phyloP scores from a whole-genome alignment of 176 grass and related monocot genomes.

The Raddia guianensis region DNA sequence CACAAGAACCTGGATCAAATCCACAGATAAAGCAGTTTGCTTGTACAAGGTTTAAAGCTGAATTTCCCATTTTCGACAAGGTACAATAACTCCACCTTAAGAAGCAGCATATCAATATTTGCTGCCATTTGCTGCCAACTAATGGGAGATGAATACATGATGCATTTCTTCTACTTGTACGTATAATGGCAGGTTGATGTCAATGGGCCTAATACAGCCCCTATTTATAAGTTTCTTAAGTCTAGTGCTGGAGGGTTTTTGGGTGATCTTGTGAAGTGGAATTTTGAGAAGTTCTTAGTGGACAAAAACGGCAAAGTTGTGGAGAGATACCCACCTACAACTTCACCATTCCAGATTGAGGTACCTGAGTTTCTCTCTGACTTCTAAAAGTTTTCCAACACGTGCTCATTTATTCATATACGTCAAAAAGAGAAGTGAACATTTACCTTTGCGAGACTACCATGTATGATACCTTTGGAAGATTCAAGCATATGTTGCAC shows the following conservation, averaged over 20 bases:
- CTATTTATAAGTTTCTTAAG: conserved; percentile 92
- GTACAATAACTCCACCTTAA: conserved; percentile 44
- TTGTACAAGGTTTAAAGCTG: conserved; percentile 98
- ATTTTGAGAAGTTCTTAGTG: conserved; percentile 96
- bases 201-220: conserved; percentile 91
- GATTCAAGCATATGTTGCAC: background rate
- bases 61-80: conserved; percentile 99
- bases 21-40: conserved; percentile 96
- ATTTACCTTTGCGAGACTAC: background rate
- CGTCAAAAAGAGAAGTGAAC: background rate
- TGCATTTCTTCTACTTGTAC: conserved; percentile 1
- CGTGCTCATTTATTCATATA: background rate
- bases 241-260: conserved; percentile 97
- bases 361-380: conserved; percentile 43
- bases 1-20: conserved; percentile 96
- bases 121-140: conserved; percentile 6
- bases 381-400: background rate
- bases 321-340: conserved; percentile 95
- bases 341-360: conserved; percentile 99
- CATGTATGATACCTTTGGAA: background rate
- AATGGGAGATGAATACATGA: conserved; percentile 24
- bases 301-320: conserved; percentile 93
- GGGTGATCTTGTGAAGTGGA: conserved; percentile 96
- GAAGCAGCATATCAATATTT: background rate
- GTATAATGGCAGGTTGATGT: conserved; percentile 81